These are phyloP conservation scores for Thalassiosira mediterranea DNA, from an alignment of 352 stramenopile species.

Conservation along the genomic window DNA sequence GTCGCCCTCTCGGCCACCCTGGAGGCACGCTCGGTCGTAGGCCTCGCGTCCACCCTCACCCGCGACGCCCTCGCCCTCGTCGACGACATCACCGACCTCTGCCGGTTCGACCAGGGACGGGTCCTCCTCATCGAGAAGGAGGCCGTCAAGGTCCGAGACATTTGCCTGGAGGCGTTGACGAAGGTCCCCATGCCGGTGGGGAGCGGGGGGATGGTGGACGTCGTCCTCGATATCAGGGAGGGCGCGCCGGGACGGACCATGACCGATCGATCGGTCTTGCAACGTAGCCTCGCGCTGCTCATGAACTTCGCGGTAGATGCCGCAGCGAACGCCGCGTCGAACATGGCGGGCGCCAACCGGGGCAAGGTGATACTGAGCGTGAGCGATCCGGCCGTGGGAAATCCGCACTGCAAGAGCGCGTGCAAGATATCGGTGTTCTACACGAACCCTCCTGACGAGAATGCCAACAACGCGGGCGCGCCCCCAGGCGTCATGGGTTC, in stretches of 20 bases:
- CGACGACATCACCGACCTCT: slow-evolving; percentile 64
- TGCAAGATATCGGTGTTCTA: slow-evolving; percentile 53
- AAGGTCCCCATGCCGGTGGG: slow-evolving; percentile 26
- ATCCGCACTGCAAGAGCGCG: slow-evolving; percentile 7
- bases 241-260: slow-evolving; percentile 34
- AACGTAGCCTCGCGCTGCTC: slow-evolving; percentile 38
- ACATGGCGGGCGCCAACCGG: slow-evolving; percentile 10
- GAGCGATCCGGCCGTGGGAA: slow-evolving; percentile 19
- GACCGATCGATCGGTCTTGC: slow-evolving; percentile 41
- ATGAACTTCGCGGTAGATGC: slow-evolving; percentile 59
- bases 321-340: slow-evolving; percentile 43
- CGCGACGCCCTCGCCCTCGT: slow-evolving; percentile 49
- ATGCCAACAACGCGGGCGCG: slow-evolving; percentile 4
- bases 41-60: slow-evolving; percentile 31
- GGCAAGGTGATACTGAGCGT: slow-evolving; percentile 50
- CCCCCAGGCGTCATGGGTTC: neutral
- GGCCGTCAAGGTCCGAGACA: slow-evolving; percentile 42
- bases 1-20: slow-evolving; percentile 40
- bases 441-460: slow-evolving; percentile 44
- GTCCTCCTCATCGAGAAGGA: slow-evolving; percentile 52
- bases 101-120: slow-evolving; percentile 58
- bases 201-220: slow-evolving; percentile 30
- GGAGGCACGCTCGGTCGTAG: slow-evolving; percentile 43
- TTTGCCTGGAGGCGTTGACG: slow-evolving; percentile 44
- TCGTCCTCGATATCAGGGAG: slow-evolving; percentile 46